These are phyloP conservation scores for Avena atlantica DNA, from an alignment of 176 grass and related monocot species.

Conservation along the genomic window DNA sequence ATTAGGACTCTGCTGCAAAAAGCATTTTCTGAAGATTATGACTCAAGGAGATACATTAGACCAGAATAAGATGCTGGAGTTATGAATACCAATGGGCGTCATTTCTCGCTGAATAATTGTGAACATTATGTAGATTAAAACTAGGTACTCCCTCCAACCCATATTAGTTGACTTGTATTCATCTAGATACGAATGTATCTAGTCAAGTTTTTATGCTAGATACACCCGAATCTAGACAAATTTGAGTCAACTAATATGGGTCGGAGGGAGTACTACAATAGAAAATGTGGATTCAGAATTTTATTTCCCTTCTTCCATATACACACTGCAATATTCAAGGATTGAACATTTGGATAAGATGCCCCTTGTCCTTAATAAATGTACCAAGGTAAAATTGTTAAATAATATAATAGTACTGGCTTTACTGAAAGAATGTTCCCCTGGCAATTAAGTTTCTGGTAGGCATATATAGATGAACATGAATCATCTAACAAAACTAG, in stretches of 20 bases:
- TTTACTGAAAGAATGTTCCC: constrained; percentile 1
- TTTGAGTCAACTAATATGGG: too few relatives aligned
- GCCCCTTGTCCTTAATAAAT: neutral
- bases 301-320: neutral
- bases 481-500: neutral
- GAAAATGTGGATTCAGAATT: neutral
- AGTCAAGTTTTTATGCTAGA: too few relatives aligned
- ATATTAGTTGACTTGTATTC: too few relatives aligned
- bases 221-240: too few relatives aligned
- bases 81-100: neutral
- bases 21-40: neutral
- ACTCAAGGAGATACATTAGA: neutral
- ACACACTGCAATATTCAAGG: neutral
- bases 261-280: neutral
- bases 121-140: neutral
- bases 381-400: neutral
- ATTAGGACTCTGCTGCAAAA: neutral
- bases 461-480: constrained; percentile 29
- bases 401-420: too few relatives aligned
- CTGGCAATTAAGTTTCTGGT: neutral
- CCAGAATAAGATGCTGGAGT: neutral
- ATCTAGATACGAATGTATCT: too few relatives aligned
- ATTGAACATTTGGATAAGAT: neutral
- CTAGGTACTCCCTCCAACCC: neutral
- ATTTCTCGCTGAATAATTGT: neutral